Evolutionary conservation across 139 green algal genomes (phyloP).

Genomic region (Coelastrella sp.): DNA sequence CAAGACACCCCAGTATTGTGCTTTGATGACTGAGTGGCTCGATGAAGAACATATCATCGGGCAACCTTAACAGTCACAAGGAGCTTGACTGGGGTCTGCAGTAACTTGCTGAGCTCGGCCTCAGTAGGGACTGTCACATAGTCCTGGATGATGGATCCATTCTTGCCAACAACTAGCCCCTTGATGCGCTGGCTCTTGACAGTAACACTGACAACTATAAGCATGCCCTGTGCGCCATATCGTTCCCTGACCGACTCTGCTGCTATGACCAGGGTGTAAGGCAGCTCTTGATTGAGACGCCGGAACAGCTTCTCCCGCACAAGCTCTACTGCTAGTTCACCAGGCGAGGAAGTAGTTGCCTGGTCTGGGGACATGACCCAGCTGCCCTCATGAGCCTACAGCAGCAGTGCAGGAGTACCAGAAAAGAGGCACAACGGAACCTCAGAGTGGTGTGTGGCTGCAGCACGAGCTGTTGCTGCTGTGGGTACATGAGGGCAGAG

Average conservation of each 20-base stretch:
- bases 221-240: neutral
- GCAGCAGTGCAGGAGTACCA: neutral
- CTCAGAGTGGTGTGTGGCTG: no score
- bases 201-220: conserved; percentile 6
- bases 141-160: conserved; percentile 34
- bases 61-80: conserved; percentile 36
- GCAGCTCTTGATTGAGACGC: conserved; percentile 40
- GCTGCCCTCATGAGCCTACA: conserved; percentile 2
- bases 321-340: conserved; percentile 36
- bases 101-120: conserved; percentile 30
- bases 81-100: conserved; percentile 32
- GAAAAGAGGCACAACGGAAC: no score
- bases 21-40: no score
- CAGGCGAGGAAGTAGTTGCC: neutral
- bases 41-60: neutral
- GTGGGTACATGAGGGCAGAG: no score
- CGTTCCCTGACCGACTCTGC: neutral
- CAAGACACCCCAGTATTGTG: neutral
- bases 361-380: conserved; percentile 35
- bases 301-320: conserved; percentile 41
- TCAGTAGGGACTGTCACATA: conserved; percentile 36
- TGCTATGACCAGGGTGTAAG: neutral
- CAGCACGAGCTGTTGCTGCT: neutral
- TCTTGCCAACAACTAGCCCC: conserved; percentile 45
- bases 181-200: conserved; percentile 25